Evolutionary conservation across 1,284 basidiomycete species (phyloP).

Genomic region (Apiotrichum brassicae): DNA sequence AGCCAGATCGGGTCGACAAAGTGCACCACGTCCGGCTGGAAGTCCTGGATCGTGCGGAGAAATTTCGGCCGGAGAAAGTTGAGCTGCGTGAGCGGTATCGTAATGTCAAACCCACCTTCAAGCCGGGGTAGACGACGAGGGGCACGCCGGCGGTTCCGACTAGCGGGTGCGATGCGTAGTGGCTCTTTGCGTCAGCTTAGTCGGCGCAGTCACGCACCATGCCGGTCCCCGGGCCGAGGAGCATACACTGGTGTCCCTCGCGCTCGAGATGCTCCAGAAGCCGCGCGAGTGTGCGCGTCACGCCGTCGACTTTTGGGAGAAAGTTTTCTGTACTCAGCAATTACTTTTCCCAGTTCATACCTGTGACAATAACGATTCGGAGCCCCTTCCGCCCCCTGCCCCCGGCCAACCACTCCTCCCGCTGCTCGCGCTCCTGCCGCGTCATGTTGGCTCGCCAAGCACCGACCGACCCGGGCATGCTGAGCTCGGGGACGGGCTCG

Average conservation of each 20-base stretch:
- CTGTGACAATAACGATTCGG: constrained; percentile 45
- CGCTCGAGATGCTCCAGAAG: constrained; percentile 53
- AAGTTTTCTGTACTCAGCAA: constrained; percentile 51
- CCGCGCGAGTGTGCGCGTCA: constrained; percentile 54
- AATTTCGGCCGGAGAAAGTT: constrained; percentile 56
- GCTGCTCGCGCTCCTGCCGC: constrained; percentile 23
- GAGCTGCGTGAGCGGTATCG: constrained; percentile 27
- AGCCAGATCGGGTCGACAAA: constrained; percentile 56
- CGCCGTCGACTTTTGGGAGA: constrained; percentile 55
- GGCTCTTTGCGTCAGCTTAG: constrained; percentile 31
- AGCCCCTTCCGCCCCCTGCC: constrained; percentile 33
- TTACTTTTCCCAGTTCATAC: constrained; percentile 20
- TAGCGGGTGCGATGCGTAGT: constrained; percentile 53
- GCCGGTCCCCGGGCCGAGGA: constrained; percentile 53
- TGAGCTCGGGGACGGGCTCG: constrained; percentile 12
- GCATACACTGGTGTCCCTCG: constrained; percentile 54
- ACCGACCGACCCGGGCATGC: constrained; percentile 4
- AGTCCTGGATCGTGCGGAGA: constrained; percentile 48
- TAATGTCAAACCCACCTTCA: constrained; percentile 41
- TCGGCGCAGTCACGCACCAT: constrained; percentile 48
- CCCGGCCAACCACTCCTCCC: constrained; percentile 33
- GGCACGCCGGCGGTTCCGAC: constrained; percentile 55
- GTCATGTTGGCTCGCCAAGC: constrained; percentile 35
- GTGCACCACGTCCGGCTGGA: constrained; percentile 53
- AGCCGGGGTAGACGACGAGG: constrained; percentile 52